phyloP scores from a whole-genome alignment of 2,329 filamentous ascomycete genomes.

The Seiridium unicorne region DNA sequence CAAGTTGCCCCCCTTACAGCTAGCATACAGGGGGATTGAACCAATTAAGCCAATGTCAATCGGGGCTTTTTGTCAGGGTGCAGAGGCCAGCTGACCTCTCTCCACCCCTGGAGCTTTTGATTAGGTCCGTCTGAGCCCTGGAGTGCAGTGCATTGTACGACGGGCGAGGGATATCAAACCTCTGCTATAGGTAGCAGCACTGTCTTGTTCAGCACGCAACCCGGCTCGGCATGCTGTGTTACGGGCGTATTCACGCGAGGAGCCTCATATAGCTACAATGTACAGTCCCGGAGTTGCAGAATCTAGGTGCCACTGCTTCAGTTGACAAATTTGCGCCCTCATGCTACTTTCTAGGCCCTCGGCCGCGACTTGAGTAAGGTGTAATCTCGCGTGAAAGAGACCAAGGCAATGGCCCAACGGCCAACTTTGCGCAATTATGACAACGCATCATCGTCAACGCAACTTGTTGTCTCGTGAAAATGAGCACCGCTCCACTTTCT shows the following conservation, averaged over 20 bases:
- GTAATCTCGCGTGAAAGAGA: not conserved
- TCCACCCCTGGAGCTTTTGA: slow-evolving; percentile 1
- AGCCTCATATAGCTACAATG: not conserved
- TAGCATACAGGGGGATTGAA: slow-evolving; percentile 2
- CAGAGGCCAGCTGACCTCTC: slow-evolving; percentile 7
- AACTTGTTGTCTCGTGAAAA: slow-evolving; percentile 6
- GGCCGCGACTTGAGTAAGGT: not conserved
- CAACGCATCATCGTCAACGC: slow-evolving; percentile 7
- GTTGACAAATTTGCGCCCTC: not conserved
- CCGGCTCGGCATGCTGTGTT: not conserved
- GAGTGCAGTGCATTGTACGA: not conserved
- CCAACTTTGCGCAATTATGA: not conserved
- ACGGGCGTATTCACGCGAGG: not conserved
- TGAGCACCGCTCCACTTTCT: slow-evolving; percentile 5
- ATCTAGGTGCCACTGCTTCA: not conserved
- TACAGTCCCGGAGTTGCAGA: not conserved
- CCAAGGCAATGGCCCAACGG: not conserved
- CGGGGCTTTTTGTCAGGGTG: not conserved
- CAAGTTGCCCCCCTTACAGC: not conserved
- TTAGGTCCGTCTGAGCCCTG: not conserved
- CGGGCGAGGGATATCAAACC: not conserved
- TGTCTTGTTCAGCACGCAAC: not conserved
- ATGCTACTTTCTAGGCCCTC: not conserved
- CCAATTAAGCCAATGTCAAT: not conserved
- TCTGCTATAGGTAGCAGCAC: not conserved